phyloP scores from a whole-genome alignment of 2,329 filamentous ascomycete genomes.

The Trichophyton mentagrophytes region DNA sequence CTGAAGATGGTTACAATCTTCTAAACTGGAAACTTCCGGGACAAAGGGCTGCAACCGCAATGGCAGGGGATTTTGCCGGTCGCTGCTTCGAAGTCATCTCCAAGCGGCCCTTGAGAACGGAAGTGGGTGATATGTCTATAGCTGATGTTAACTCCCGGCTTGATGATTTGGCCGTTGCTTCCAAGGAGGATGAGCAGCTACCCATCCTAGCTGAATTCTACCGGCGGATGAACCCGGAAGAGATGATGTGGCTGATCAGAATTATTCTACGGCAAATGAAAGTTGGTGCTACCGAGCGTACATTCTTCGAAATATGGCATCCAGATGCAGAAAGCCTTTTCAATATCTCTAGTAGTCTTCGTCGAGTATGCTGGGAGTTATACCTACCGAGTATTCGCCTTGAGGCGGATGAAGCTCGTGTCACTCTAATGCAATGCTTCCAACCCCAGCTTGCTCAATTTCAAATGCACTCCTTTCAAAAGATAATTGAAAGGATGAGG shows the following conservation, averaged over 20 bases:
- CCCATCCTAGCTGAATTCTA: constrained; percentile 77
- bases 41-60: constrained; percentile 46
- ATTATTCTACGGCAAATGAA: constrained; percentile 78
- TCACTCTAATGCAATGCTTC: constrained; percentile 85
- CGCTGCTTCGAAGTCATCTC: constrained; percentile 76
- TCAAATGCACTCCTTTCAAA: constrained; percentile 68
- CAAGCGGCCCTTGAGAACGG: constrained; percentile 64
- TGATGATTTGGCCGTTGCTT: constrained; percentile 61
- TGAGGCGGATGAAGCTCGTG: constrained; percentile 59
- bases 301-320: constrained; percentile 72
- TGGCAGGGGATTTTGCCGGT: constrained; percentile 84
- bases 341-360: constrained; percentile 79
- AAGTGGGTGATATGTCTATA: constrained; percentile 67
- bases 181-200: constrained; percentile 71
- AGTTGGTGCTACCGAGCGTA: constrained; percentile 70
- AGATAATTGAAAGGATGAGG: constrained; percentile 58
- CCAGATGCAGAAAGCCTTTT: constrained; percentile 66
- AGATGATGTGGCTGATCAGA: constrained; percentile 86
- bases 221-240: constrained; percentile 78
- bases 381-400: constrained; percentile 60
- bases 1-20: constrained; percentile 73
- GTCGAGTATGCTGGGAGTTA: constrained; percentile 89
- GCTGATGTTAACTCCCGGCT: constrained; percentile 79
- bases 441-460: constrained; percentile 92
- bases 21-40: constrained; percentile 88